Evolutionary conservation across 2,329 filamentous ascomycete genomes (phyloP), one percentile per base, ranked within the genome.

Genomic region (Pseudogymnoascus sp.): DNA sequence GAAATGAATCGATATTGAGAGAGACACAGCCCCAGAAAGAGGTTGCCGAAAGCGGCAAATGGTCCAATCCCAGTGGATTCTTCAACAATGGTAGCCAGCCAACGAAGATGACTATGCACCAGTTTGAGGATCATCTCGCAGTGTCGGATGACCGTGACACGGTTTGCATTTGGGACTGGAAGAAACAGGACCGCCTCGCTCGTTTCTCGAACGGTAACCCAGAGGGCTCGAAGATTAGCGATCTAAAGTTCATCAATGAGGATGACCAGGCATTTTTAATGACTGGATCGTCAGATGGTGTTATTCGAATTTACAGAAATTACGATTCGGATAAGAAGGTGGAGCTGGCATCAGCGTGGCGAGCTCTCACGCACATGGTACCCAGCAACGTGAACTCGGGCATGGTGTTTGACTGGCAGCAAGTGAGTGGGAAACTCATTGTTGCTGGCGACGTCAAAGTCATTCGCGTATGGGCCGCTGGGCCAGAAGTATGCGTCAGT

Each of bases 391-490:
- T 93, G 72, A 96, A 96, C 75, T 93, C 93, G 1, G 95, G 95
- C 21, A 89, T 99, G 77, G 93, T 98, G 25, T 96, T 98, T 74
- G 93, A 99, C 75, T 99, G 95, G 95, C 93, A 98, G 75, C 95
- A 99, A 77, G 93, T 96, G n/a, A 91, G 92, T 69, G 95, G 95
- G 6, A 90, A 92, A 66, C 88, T 96, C 6, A 83, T 99, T n/a
- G 95, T 98, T 34, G 95, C 95, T 10, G 95, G 95, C 51, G 95
- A 99, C 74, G 92, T 97, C 63, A 90, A 95, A 65, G 90, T 97
- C 36, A 97, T 99, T 70, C 85, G 93, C 37, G 91, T 98, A 36
- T 99, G 95, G 95, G 95, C 96, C 73, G 93, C 93, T 14, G 92
- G 91, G 6, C 90, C 91, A 48, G 95, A 99, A 80, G 89, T 95